Base-by-base conservation (phyloP, 805 yeast species). In the Candida sonorensis region DNA sequence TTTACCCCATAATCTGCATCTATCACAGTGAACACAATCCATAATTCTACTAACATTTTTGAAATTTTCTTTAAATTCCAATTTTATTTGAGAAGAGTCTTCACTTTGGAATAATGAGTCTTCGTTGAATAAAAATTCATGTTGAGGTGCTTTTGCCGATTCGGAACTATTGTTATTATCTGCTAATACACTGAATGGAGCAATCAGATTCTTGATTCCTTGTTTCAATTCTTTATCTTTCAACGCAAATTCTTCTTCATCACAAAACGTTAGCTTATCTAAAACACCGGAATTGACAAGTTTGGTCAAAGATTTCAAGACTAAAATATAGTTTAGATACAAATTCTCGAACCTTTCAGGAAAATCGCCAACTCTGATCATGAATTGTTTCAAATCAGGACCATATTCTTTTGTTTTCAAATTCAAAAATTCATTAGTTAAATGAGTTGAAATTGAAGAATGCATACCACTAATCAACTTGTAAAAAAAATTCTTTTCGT, bases 21-120 rank as follows among this genome's bases (percentile, higher is more conserved):
- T 71, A 55, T 92, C 98, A 64, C 99, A 92, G 23, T 95, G 97
- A 25, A 92, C 97, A 63, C 99, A 92, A 57, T 90, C 96, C 97
- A 92, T 92, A 27, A 92, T 76, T 31, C 84, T 80, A 14, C 94
- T 79, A 16, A 92, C 94, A 53, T 92, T 92, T 51, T 77, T 79
- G 57, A 92, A 94, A 32, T 94, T 79, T 23, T 72, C 59, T 40
- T 90, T 72, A 62, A 92, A 88, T 48, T 92, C 97, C 41, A 80
- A 79, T 49, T 92, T 92, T 36, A 90, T 67, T 23, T 69, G 67
- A 26, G 67, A 71, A 1, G 64, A 55, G 10, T 53, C 46, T 11
- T 69, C 65, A 41, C 67, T 63, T 41, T 70, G 70, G 41, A 75
- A 68, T 20, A 64, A 48, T 4, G 61, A 51, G 9, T 69, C 52